These are phyloP conservation scores for Dothideomycetes sp. DNA, from an alignment of 2,329 filamentous ascomycete species.

Conservation along the genomic window DNA sequence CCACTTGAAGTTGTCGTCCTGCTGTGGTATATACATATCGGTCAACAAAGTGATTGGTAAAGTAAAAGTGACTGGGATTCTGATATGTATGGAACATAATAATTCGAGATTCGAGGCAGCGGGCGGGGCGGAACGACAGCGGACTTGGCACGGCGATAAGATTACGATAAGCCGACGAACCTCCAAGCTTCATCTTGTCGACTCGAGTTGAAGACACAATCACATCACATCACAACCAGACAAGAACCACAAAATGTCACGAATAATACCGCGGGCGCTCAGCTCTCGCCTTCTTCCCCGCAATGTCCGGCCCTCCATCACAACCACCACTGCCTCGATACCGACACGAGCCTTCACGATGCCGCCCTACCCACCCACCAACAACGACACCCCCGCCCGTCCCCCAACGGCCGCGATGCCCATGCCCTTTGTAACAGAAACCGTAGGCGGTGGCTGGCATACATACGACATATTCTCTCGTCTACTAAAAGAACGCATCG, in stretches of 20 bases:
- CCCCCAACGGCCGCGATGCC: conserved; percentile 30
- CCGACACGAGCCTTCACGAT: conserved; percentile 7
- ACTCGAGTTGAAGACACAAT: too few relatives aligned
- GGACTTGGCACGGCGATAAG: not conserved
- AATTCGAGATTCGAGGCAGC: not conserved
- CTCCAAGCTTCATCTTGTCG: not conserved
- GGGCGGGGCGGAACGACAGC: not conserved
- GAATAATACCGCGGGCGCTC: not conserved
- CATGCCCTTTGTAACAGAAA: conserved; percentile 41
- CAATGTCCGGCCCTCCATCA: too few relatives aligned
- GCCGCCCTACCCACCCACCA: conserved; percentile 13
- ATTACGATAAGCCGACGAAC: too few relatives aligned
- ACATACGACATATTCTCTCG: conserved; percentile 38
- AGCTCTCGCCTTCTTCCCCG: not conserved
- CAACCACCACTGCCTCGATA: not conserved
- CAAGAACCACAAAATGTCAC: not conserved
- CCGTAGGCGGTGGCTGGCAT: conserved; percentile 39
- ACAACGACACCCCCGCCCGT: conserved; percentile 14
- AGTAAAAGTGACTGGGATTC: too few relatives aligned
- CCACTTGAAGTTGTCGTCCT: conserved; percentile 50
- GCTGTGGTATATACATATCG: too few relatives aligned
- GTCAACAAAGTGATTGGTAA: too few relatives aligned
- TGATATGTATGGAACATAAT: too few relatives aligned
- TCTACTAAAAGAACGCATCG: conserved; percentile 65
- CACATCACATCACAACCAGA: too few relatives aligned